These are phyloP conservation scores for Gyromitra esculenta DNA, from an alignment of 2,329 filamentous ascomycete genomes.

Conservation along the genomic window DNA sequence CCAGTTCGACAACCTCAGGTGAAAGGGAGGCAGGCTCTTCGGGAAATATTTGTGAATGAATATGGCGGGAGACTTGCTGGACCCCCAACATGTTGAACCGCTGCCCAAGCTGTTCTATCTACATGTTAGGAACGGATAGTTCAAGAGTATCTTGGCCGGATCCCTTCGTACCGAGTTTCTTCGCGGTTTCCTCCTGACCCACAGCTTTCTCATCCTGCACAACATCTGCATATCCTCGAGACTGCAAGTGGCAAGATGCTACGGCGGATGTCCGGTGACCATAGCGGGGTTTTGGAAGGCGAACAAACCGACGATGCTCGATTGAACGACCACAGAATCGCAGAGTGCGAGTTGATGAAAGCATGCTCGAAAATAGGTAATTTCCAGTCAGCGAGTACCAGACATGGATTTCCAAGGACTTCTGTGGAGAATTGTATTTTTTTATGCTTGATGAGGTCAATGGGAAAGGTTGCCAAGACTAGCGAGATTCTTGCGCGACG, in stretches of 20 bases:
- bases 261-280: conserved; percentile 10
- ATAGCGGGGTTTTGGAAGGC: conserved; percentile 19
- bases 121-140: conserved; percentile 13
- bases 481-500: conserved; percentile 21
- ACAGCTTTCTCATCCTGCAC: neutral
- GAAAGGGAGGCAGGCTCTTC: conserved; percentile 67
- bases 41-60: conserved; percentile 85
- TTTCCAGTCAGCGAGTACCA: neutral
- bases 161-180: conserved; percentile 16
- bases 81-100: conserved; percentile 92
- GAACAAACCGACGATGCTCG: neutral
- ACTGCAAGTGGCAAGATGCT: conserved; percentile 3
- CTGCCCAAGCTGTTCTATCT: conserved; percentile 14
- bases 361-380: conserved; percentile 20
- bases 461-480: conserved; percentile 29
- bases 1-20: conserved; percentile 78
- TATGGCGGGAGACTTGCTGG: conserved; percentile 85
- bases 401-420: conserved; percentile 5
- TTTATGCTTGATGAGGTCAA: conserved; percentile 31
- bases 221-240: conserved; percentile 14
- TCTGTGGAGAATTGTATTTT: conserved; percentile 23
- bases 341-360: conserved; percentile 28
- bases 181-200: neutral
- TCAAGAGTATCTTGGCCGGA: neutral
- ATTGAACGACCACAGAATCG: conserved; percentile 9